Base-by-base conservation (phyloP, 208 protist genomes). In the Wallacemonas sp. region DNA sequence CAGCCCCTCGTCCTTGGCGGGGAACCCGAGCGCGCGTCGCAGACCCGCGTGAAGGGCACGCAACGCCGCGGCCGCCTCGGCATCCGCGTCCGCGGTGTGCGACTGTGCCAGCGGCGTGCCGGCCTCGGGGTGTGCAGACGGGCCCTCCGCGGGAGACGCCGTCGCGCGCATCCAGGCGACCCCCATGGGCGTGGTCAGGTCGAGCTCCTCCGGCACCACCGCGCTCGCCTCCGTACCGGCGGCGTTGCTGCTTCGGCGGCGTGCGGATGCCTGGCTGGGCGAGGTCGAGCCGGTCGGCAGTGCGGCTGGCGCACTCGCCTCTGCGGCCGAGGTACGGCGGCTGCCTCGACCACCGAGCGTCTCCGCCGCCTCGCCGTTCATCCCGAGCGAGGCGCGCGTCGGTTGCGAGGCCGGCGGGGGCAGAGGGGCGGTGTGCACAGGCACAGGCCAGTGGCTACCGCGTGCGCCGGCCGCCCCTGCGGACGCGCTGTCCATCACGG, bases 11-110 rank as follows among this genome's bases (percentile, higher is more conserved):
- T 59, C 52, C 16, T 23, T 10, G 8, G 52, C 41, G 36, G 72
- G 68, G 49, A 79, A 77, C 5, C 71, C 82, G 23, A 88, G 70
- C 3, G 74, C 44, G 26, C 74, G 74, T 14, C 42, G 55, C 33
- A 81, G 70, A 1, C 69, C 70, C n/a, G 70, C 33, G 33, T 67
- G 75, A 31, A 75, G 52, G n/a, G 66, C 31, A 36, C 48, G 62
- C 36, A 76, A 33, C 16, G 54, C 70, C n/a, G 44, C n/a, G 20
- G 57, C 57, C 7, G 57, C 32, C 26, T n/a, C 55, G 8, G 26
- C 55, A 20, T 41, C 49, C 14, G 32, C 39, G n/a, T 41, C 45
- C 25, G 18, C 29, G 1, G 45, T 41, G n/a, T 49, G 11, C 55
- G 33, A 57, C n/a, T 33, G 23, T 39, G 62, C 38, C n/a, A 20